Conservation (phyloP, 129 eudicot genomes). For the Ambrosia trifida region DNA sequence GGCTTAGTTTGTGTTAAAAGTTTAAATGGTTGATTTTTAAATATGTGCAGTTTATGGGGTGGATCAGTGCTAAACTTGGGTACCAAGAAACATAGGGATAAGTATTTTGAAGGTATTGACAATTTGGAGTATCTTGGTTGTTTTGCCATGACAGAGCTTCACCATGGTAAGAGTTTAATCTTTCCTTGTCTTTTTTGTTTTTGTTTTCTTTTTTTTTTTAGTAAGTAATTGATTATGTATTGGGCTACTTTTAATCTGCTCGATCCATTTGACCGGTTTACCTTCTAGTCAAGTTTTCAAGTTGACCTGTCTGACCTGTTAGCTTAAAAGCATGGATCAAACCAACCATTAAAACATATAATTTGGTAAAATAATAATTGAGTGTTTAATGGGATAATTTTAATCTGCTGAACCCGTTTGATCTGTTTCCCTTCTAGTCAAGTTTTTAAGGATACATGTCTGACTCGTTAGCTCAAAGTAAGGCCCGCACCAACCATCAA, state of each 20-base stretch:
- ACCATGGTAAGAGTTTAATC: constrained; percentile 62
- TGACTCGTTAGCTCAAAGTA: background rate
- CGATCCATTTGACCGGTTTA: background rate
- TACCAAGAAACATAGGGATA: constrained; percentile 89
- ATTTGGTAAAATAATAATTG: background rate
- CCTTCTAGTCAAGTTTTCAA: no score
- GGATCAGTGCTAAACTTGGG: constrained; percentile 95
- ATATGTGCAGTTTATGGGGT: constrained; percentile 79
- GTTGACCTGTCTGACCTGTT: background rate
- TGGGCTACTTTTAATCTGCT: background rate
- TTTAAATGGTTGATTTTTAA: background rate
- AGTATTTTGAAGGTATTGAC: constrained; percentile 86
- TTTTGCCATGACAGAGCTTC: constrained; percentile 98
- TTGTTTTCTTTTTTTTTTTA: background rate
- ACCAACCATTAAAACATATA: no score
- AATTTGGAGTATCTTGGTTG: constrained; percentile 87
- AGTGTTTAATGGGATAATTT: background rate
- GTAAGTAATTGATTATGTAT: background rate
- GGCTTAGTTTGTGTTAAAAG: background rate
- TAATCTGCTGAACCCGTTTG: background rate
- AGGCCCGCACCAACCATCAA: background rate
- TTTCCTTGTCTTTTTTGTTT: constrained; percentile 4
- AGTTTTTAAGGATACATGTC: background rate
- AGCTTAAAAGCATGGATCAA: no score
- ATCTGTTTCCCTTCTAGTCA: background rate